Conservation (phyloP, 805 yeast genomes). For the Ogataea saltuana region DNA sequence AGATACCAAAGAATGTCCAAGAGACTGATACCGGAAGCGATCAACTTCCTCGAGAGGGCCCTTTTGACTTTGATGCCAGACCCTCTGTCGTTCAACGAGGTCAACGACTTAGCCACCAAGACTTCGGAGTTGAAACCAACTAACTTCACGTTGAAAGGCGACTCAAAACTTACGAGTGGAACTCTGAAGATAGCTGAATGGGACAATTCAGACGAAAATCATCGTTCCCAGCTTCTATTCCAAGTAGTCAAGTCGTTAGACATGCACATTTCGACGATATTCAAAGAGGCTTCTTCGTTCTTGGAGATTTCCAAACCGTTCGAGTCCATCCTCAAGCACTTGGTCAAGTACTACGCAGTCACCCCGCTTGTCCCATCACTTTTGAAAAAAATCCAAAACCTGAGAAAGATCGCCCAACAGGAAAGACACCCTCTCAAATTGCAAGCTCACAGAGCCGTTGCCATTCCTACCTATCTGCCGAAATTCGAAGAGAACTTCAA, state of each 20-base stretch:
- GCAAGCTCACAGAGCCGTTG: conserved; percentile 81
- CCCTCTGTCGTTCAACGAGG: conserved; percentile 26
- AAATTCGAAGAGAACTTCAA: conserved; percentile 94
- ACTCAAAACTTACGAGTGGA: conserved; percentile 15
- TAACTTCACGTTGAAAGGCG: conserved; percentile 21
- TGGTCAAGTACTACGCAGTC: conserved; percentile 39
- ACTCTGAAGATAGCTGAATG: conserved; percentile 19
- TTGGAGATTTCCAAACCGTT: conserved; percentile 58
- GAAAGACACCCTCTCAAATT: conserved; percentile 71
- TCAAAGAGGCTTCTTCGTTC: conserved; percentile 66
- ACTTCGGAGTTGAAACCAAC: conserved; percentile 16
- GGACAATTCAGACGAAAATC: conserved; percentile 16
- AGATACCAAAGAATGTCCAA: conserved; percentile 80
- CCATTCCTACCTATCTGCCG: conserved; percentile 85
- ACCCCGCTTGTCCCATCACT: conserved; percentile 37
- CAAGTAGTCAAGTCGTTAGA: conserved; percentile 39
- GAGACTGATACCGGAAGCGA: conserved; percentile 79
- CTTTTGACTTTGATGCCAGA: conserved; percentile 45
- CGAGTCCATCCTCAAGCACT: conserved; percentile 41
- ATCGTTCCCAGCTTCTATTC: conserved; percentile 34
- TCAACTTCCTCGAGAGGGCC: conserved; percentile 55
- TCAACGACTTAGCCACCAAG: conserved; percentile 24
- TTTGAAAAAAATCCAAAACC: conserved; percentile 47
- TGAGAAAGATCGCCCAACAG: conserved; percentile 46
- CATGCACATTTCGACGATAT: conserved; percentile 36